Percentiles rank a stretch among this genome's conserved stretches.
Evolutionary conservation across 441 rosid genomes (phyloP).

Genomic region (Brassica balearica): DNA sequence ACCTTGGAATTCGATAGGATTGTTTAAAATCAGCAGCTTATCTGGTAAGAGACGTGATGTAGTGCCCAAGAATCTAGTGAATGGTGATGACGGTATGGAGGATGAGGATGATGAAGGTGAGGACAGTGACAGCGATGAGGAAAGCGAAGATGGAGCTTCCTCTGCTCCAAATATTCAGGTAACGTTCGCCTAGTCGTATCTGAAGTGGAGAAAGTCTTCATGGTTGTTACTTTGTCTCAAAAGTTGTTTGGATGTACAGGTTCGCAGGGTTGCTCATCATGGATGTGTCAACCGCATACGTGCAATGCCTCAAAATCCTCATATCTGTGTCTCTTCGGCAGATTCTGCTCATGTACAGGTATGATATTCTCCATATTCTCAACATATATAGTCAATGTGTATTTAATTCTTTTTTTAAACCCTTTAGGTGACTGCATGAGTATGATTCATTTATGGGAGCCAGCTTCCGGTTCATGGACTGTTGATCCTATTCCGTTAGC

Average conservation of each 20-base stretch:
- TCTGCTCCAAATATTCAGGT: constrained; percentile 74
- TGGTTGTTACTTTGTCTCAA: constrained; percentile 15
- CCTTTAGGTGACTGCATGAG: constrained; percentile 82
- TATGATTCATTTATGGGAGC: constrained; percentile 86
- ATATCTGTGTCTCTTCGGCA: constrained; percentile 93
- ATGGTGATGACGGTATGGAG: constrained; percentile 65
- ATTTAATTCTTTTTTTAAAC: background rate
- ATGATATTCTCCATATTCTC: background rate
- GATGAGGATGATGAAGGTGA: constrained; percentile 46
- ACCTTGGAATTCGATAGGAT: constrained; percentile 76
- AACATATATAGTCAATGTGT: background rate
- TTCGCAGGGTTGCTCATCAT: constrained; percentile 61
- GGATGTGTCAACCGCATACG: constrained; percentile 92
- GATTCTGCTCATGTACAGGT: constrained; percentile 66
- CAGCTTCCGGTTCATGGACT: constrained; percentile 76
- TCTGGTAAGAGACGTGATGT: constrained; percentile 86
- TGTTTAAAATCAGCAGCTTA: constrained; percentile 74
- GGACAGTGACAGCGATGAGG: constrained; percentile 79
- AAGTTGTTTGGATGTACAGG: constrained; percentile 42
- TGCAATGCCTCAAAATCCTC: constrained; percentile 88
- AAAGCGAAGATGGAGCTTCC: constrained; percentile 65
- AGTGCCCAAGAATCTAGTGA: constrained; percentile 57
- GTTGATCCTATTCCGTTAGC: constrained; percentile 69
- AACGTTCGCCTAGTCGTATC: constrained; percentile 17
- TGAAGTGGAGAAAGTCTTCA: constrained; percentile 12